phyloP scores from a whole-genome alignment of 371 early-diverging fungal genomes.

The Mycotypha africana region DNA sequence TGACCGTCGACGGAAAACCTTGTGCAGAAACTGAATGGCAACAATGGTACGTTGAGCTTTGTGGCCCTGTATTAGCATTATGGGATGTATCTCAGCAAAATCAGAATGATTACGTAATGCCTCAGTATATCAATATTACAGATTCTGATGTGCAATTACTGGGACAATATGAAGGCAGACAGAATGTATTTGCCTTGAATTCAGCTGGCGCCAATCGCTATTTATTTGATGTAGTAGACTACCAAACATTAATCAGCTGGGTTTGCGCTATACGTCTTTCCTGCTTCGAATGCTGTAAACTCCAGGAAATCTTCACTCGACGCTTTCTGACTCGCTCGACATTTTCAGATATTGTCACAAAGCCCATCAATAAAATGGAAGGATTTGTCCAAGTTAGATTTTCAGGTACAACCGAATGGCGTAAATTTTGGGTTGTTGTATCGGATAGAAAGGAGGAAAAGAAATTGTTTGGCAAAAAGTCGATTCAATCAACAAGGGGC shows the following conservation, averaged over 20 bases:
- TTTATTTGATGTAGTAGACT: slow-evolving; percentile 37
- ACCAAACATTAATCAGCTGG: slow-evolving; percentile 35
- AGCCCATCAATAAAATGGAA: slow-evolving; percentile 21
- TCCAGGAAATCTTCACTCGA: slow-evolving; percentile 64
- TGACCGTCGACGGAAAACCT: slow-evolving; percentile 38
- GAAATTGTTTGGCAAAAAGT: slow-evolving; percentile 46
- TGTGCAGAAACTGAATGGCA: slow-evolving; percentile 40
- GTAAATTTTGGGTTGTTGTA: slow-evolving; percentile 48
- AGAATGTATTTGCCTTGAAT: slow-evolving; percentile 50
- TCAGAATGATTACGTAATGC: slow-evolving; percentile 8
- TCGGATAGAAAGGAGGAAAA: slow-evolving; percentile 46
- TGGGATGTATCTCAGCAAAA: slow-evolving; percentile 31
- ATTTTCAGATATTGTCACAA: slow-evolving; percentile 10
- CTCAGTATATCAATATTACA: slow-evolving; percentile 37
- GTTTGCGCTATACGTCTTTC: slow-evolving; percentile 64
- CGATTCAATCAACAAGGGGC: slow-evolving; percentile 31
- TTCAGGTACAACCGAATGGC: slow-evolving; percentile 49
- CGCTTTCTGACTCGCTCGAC: slow-evolving; percentile 39
- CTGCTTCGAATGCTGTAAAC: slow-evolving; percentile 57
- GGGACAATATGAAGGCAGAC: slow-evolving; percentile 23
- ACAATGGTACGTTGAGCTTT: slow-evolving; percentile 57
- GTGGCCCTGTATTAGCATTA: slow-evolving; percentile 49
- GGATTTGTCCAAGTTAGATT: slow-evolving; percentile 50
- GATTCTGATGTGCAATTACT: slow-evolving; percentile 48
- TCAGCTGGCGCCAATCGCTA: slow-evolving; percentile 50